These are phyloP conservation scores for Pyrus pyrifolia DNA, from an alignment of 306 rosid genomes.

Conservation along the genomic window DNA sequence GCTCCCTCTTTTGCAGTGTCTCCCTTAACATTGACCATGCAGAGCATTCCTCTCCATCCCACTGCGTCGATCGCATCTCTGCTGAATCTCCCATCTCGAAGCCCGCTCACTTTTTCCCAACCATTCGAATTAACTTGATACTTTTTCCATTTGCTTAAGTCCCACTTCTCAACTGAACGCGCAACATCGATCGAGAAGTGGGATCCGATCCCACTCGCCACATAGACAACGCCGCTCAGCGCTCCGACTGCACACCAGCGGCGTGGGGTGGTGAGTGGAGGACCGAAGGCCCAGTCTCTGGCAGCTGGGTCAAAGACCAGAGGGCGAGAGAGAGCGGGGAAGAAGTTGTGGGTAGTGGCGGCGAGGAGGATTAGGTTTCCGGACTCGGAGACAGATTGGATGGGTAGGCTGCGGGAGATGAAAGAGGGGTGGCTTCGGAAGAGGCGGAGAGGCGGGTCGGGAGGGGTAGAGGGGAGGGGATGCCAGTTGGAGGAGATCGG, in stretches of 20 bases:
- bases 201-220: constrained; percentile 74
- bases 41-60: constrained; percentile 72
- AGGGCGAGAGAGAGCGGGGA: constrained; percentile 64
- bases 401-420: constrained; percentile 61
- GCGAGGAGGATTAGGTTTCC: constrained; percentile 62
- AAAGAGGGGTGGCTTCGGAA: constrained; percentile 76
- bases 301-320: constrained; percentile 47
- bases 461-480: constrained; percentile 40
- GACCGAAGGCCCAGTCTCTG: constrained; percentile 40
- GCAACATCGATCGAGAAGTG: constrained; percentile 54
- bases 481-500: constrained; percentile 55
- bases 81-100: constrained; percentile 56
- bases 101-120: constrained; percentile 45
- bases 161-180: constrained; percentile 47
- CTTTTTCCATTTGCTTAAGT: background rate
- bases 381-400: constrained; percentile 53
- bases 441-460: constrained; percentile 35
- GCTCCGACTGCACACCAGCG: constrained; percentile 81
- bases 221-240: constrained; percentile 25
- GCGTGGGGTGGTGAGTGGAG: constrained; percentile 43
- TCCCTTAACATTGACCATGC: constrained; percentile 77
- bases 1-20: constrained; percentile 51
- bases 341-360: constrained; percentile 48
- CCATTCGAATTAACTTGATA: background rate
- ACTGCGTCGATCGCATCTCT: constrained; percentile 81